Conservation (phyloP, 495 filamentous ascomycete species). For the Aspergillus campestris region DNA sequence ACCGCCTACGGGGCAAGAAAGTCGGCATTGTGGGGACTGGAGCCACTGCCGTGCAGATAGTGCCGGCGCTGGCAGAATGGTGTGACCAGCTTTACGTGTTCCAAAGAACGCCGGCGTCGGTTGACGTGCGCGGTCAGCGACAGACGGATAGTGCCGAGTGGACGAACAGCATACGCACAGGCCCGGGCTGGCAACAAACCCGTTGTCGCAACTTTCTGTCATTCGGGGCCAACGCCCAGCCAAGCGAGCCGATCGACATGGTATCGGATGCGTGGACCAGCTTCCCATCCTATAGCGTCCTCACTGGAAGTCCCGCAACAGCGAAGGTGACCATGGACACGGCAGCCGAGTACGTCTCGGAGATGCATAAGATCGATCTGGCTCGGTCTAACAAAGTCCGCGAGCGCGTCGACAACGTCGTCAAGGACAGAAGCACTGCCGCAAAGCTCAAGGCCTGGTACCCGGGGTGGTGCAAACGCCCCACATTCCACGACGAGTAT, state of each 20-base stretch:
- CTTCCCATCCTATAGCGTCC: slow-evolving; percentile 1
- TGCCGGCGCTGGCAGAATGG: slow-evolving; percentile 26
- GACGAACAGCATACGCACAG: slow-evolving; percentile 25
- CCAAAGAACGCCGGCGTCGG: slow-evolving; percentile 43
- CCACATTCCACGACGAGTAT: slow-evolving; percentile 22
- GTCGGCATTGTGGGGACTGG: slow-evolving; percentile 44
- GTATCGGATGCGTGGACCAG: slow-evolving; percentile 12
- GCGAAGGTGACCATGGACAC: background rate
- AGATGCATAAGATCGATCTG: slow-evolving; percentile 6
- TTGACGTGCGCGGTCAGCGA: slow-evolving; percentile 40
- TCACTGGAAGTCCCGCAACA: background rate
- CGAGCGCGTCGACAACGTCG: slow-evolving; percentile 23
- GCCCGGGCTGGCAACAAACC: slow-evolving; percentile 34
- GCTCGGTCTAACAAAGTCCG: slow-evolving; percentile 10
- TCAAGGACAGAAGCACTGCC: slow-evolving; percentile 10
- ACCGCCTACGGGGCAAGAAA: slow-evolving; percentile 29
- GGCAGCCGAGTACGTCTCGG: background rate
- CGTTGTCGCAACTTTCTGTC: slow-evolving; percentile 24
- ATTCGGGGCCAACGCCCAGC: background rate
- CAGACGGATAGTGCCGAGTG: slow-evolving; percentile 40
- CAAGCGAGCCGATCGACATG: background rate
- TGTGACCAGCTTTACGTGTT: slow-evolving; percentile 34
- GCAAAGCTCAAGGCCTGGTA: slow-evolving; percentile 20
- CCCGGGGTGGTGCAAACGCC: slow-evolving; percentile 22
- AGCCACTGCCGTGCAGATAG: slow-evolving; percentile 35